Base-by-base conservation (phyloP, 805 yeast genomes). In the Candida railenensis region DNA sequence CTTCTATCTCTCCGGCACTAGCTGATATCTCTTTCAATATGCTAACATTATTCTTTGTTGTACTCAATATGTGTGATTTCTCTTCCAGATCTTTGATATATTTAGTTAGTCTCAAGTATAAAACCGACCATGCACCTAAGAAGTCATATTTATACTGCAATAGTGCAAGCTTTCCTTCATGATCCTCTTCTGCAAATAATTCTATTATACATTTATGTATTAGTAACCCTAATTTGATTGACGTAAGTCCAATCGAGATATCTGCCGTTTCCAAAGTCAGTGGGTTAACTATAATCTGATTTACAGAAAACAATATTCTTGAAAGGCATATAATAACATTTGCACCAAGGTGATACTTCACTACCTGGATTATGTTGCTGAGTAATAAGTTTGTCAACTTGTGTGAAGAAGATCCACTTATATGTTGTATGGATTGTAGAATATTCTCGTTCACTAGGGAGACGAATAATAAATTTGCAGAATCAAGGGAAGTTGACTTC, bases 51-150 rank as follows among this genome's bases (percentile, higher is more conserved):
- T 19, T 22, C 19, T 12, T 22, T 18, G 16, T n/a, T 8, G 8
- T 12, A 32, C 12, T 32, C 19, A 39, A 39, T 4, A 39, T 19
- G 19, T 4, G 9, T 5, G 18, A 8, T 9, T 15, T 39, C 42
- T 5, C n/a, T 4, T 15, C 37, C 34, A n/a, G 40, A 11, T 20
- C 16, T 28, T 11, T 32, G 5, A 25, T 14, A 19, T 40, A 22
- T 20, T 15, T 40, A 9, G 22, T 40, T 3, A 40, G 9, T 32
- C 43, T 15, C 22, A 15, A 11, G 39, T 34, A 21, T 18, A 62
- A 33, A 4, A 69, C 57, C 3, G 56, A 48, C 76, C 76, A 72
- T 2, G 66, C 55, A 2, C 64, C 75, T 36, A 71, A 37, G 5
- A 68, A 57, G 47, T 72, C 76, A 45, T 55, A 64, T 43, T 53